These are phyloP conservation scores for Penicillium canescens DNA, from an alignment of 495 filamentous ascomycete genomes.

Conservation along the genomic window DNA sequence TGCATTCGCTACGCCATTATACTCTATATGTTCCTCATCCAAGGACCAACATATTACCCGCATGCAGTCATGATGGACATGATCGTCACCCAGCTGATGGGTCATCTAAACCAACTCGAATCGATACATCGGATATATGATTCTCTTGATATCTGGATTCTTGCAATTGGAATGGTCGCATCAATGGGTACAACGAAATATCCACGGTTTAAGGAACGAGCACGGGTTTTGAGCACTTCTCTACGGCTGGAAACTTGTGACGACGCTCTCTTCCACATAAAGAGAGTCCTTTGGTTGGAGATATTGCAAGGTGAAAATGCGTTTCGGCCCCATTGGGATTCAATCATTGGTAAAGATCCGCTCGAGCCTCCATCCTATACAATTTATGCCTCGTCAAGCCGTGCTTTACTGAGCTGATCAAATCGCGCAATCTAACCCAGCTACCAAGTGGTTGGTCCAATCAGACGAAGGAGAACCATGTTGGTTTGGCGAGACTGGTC, in stretches of 20 bases:
- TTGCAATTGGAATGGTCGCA: constrained; percentile 40
- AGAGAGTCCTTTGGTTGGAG: constrained; percentile 39
- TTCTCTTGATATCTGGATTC: constrained; percentile 39
- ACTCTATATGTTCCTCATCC: constrained; percentile 51
- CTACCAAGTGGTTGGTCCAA: no score
- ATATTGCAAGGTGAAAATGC: constrained; percentile 16
- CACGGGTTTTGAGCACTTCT: constrained; percentile 5
- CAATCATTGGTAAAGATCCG: constrained; percentile 7
- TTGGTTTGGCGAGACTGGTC: no score
- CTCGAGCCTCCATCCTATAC: background rate
- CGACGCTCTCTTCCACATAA: constrained; percentile 24
- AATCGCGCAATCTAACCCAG: no score
- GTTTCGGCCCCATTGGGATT: constrained; percentile 31
- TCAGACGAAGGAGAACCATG: no score
- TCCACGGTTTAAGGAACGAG: constrained; percentile 29
- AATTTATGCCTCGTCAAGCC: background rate
- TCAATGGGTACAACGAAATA: constrained; percentile 29
- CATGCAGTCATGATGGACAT: constrained; percentile 40
- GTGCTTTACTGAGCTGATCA: no score
- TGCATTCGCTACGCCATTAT: constrained; percentile 45
- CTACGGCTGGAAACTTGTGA: constrained; percentile 25
- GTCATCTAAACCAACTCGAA: constrained; percentile 25
- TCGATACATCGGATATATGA: constrained; percentile 4
- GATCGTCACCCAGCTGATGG: constrained; percentile 29
- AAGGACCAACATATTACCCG: constrained; percentile 53